Percentiles rank a stretch among this genome's conserved stretches.
Conservation (phyloP, 1,139 yeast species). For the Magnusiomyces ingens region DNA sequence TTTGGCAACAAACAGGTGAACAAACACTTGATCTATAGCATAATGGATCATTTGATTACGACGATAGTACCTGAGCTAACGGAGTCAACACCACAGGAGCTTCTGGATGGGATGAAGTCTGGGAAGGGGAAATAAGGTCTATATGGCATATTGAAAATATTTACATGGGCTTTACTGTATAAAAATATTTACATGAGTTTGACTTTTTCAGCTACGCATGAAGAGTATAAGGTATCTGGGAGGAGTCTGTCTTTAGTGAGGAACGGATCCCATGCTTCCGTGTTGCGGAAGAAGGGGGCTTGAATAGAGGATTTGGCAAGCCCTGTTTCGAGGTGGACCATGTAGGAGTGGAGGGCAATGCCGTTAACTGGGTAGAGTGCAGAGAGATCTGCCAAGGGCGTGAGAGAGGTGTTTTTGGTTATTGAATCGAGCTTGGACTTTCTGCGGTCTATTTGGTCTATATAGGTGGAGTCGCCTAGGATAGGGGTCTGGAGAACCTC, state of each 20-base stretch:
- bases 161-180: not conserved
- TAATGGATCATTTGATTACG: slow-evolving; percentile 36
- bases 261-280: slow-evolving; percentile 8
- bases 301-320: not conserved
- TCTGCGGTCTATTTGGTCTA: not conserved
- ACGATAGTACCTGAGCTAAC: slow-evolving; percentile 38
- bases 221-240: not conserved
- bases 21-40: slow-evolving; percentile 36
- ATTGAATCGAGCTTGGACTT: not conserved
- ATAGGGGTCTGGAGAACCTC: slow-evolving; percentile 23
- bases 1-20: slow-evolving; percentile 37
- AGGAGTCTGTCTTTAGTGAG: not conserved
- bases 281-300: slow-evolving; percentile 11
- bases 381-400: not conserved
- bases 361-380: not conserved
- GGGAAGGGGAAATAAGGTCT: not conserved
- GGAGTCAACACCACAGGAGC: slow-evolving; percentile 37
- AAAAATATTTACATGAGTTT: not conserved
- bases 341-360: slow-evolving; percentile 13
- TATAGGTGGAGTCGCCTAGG: slow-evolving; percentile 21
- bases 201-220: not conserved
- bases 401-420: not conserved
- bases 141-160: no score
- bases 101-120: slow-evolving; percentile 14
- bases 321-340: slow-evolving; percentile 6